These are phyloP conservation scores for Fusarium armeniacum DNA, from an alignment of 2,329 filamentous ascomycete species.

Conservation along the genomic window DNA sequence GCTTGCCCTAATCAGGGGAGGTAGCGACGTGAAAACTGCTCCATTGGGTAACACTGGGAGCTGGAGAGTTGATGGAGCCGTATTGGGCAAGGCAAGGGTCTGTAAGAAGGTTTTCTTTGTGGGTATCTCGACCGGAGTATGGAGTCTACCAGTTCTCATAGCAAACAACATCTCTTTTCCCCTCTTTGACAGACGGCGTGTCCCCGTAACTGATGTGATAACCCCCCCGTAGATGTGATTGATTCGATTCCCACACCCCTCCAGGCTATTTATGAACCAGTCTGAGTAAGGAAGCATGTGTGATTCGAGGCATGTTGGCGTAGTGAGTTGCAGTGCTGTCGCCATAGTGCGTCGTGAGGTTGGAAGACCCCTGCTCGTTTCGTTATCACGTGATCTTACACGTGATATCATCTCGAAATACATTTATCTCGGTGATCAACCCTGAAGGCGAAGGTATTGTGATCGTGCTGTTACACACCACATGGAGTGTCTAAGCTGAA, in stretches of 20 bases:
- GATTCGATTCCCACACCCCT: slow-evolving; percentile 41
- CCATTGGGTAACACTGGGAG: slow-evolving; percentile 50
- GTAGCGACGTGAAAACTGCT: slow-evolving; percentile 49
- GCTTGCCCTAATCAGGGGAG: slow-evolving; percentile 55
- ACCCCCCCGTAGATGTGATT: slow-evolving; percentile 49
- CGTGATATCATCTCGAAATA: slow-evolving; percentile 15
- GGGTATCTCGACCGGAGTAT: slow-evolving; percentile 41
- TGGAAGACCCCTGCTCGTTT: slow-evolving; percentile 30
- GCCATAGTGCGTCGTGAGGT: slow-evolving; percentile 35
- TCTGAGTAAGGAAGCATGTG: slow-evolving; percentile 39
- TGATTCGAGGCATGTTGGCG: slow-evolving; percentile 40
- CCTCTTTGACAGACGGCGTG: slow-evolving; percentile 32
- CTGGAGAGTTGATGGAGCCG: slow-evolving; percentile 35
- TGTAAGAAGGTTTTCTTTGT: slow-evolving; percentile 42
- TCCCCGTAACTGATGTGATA: slow-evolving; percentile 45
- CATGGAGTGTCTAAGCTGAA: too few relatives aligned
- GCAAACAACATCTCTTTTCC: slow-evolving; percentile 45
- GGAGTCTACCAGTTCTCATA: slow-evolving; percentile 48
- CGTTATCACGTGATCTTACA: slow-evolving; percentile 37
- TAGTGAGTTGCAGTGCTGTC: slow-evolving; percentile 25
- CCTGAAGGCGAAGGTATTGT: background rate
- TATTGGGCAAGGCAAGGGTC: slow-evolving; percentile 42
- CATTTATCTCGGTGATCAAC: background rate
- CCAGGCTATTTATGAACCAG: slow-evolving; percentile 24
- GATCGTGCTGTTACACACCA: background rate